Evolutionary conservation across 768 basidiomycete genomes (phyloP).

Genomic region (Tylopilus vinaceipallidus): DNA sequence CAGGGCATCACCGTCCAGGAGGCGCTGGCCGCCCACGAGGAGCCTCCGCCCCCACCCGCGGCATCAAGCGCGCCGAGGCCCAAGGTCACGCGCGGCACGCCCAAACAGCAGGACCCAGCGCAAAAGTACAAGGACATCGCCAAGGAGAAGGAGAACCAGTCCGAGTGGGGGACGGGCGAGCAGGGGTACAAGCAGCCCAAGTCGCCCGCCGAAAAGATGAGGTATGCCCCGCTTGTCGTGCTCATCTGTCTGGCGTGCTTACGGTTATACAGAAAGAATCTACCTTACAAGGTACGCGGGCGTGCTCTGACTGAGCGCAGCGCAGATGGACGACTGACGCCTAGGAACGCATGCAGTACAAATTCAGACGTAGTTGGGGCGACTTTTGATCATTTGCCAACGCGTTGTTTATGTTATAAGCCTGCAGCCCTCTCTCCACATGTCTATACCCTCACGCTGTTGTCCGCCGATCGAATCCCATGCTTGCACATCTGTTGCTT

Average conservation of each 20-base stretch:
- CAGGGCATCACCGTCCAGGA: conserved; percentile 82
- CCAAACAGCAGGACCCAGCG: conserved; percentile 67
- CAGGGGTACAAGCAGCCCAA: conserved; percentile 73
- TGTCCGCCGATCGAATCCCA: background rate
- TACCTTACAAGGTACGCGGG: conserved; percentile 80
- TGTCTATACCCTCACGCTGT: conserved; percentile 24
- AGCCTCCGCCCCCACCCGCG: conserved; percentile 24
- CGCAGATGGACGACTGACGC: conserved; percentile 43
- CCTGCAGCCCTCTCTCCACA: conserved; percentile 13
- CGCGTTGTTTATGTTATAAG: too few species aligned
- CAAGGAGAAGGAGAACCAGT: conserved; percentile 50
- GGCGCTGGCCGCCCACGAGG: conserved; percentile 54
- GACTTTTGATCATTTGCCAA: conserved; percentile 80
- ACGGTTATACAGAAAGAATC: conserved; percentile 58
- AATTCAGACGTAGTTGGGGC: conserved; percentile 85
- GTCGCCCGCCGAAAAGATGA: conserved; percentile 72
- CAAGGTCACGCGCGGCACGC: conserved; percentile 53
- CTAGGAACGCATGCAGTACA: conserved; percentile 75
- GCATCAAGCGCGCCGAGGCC: conserved; percentile 37
- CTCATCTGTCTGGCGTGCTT: background rate
- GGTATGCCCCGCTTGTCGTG: conserved; percentile 38
- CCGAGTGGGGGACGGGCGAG: conserved; percentile 71
- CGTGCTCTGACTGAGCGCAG: conserved; percentile 3
- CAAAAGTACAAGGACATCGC: conserved; percentile 57
- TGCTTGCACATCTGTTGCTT: conserved; percentile 1